Base-by-base conservation (phyloP, 768 basidiomycete species). In the Kwoniella shandongensis region DNA sequence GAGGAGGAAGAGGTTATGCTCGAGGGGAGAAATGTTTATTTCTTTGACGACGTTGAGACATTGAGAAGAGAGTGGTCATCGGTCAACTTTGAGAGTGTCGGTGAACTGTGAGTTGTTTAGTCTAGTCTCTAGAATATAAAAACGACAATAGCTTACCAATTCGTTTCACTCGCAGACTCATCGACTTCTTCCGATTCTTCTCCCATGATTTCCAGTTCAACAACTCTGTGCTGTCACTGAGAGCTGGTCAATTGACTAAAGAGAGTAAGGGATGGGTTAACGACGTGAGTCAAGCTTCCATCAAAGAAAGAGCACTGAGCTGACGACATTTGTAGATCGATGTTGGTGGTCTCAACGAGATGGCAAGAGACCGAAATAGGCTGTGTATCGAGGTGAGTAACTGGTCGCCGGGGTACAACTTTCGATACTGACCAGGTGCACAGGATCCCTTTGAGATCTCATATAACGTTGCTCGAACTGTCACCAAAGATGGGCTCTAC, bases 141-240 rank as follows among this genome's bases (percentile, higher is more conserved):
- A 15, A 10, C 27, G 39, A n/a, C n/a, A n/a, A 42, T 20, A 38
- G 25, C 26, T 39, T 39, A 48, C 49, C 52, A 15, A 53, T 53
- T 44, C 25, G 22, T 26, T 2, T 46, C 13, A 4, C 10, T 65
- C n/a, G 35, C 67, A 96, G 92, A 71, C 80, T 99, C 77, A 90
- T 96, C 72, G 94, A 97, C 77, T 97, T 99, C 78, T 99, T 94
- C 83, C 88, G 88, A 67, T 97, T 91, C 77, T 99, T 88, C 79
- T 86, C 91, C 47, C 86, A 91, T 57, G 91, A 93, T 74, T 99
- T 97, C 78, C 79, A 82, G 47, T 99, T 94, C 79, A 89, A 88
- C 76, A 87, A 86, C 58, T 87, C 88, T 47, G 92, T 97, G 49
- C 86, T 89, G 51, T 93, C 91, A 41, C 91, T 99, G 70, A 82